A percentile compares a stretch with the other conserved stretches of the same genome.
phyloP scores from a whole-genome alignment of 148 eudicot species.

The Heliamphora exappendiculata region DNA sequence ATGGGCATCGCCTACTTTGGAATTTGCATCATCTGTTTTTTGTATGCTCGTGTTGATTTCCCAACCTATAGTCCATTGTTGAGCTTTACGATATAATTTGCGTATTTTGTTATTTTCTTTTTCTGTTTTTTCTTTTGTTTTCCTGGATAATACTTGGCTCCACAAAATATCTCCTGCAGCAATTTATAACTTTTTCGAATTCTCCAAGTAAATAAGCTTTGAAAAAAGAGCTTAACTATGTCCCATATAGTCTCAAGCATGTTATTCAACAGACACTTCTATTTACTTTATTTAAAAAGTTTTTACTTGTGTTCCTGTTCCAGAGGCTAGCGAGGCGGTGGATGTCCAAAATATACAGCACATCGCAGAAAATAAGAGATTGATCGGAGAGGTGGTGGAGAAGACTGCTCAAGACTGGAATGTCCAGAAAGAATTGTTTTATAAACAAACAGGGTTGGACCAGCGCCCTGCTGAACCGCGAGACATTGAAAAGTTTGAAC shows the following conservation, averaged over 20 bases:
- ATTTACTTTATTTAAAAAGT: not conserved
- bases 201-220: not conserved
- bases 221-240: not conserved
- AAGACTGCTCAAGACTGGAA: constrained; percentile 55
- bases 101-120: no score
- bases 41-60: not conserved
- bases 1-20: no score
- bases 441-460: constrained; percentile 33
- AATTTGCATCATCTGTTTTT: no score
- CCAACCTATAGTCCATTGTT: not conserved
- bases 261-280: not conserved
- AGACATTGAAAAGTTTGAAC: constrained; percentile 1
- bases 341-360: constrained; percentile 58
- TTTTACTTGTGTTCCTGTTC: not conserved
- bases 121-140: not conserved
- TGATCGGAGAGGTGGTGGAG: constrained; percentile 48
- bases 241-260: not conserved
- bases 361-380: constrained; percentile 41
- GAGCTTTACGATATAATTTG: no score
- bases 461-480: constrained; percentile 8
- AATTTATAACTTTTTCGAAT: not conserved
- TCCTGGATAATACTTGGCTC: not conserved
- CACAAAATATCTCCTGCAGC: not conserved
- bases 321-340: constrained; percentile 55
- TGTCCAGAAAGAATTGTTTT: constrained; percentile 42